Percentiles rank a stretch among this genome's conserved stretches.
These are phyloP conservation scores for Lentinula lateritia DNA, from an alignment of 768 basidiomycete species.

Conservation along the genomic window DNA sequence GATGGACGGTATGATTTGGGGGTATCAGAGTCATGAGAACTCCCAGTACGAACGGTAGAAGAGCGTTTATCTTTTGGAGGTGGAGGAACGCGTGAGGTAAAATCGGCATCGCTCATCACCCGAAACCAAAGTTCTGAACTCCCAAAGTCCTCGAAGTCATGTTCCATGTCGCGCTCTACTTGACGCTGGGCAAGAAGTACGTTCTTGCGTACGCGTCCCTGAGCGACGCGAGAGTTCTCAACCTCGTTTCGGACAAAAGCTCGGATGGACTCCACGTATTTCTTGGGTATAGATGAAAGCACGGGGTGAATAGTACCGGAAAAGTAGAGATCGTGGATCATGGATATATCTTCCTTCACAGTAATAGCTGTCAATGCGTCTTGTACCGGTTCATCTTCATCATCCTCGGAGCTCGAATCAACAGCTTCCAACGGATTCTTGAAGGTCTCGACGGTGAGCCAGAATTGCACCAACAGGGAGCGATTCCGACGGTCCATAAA, in stretches of 20 bases:
- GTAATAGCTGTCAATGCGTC: constrained; percentile 53
- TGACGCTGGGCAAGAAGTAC: constrained; percentile 83
- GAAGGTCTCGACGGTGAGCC: constrained; percentile 96
- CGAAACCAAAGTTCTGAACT: constrained; percentile 91
- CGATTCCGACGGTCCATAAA: constrained; percentile 91
- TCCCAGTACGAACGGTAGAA: constrained; percentile 10
- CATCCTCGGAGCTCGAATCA: constrained; percentile 64
- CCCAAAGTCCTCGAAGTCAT: constrained; percentile 87
- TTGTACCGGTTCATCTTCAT: constrained; percentile 49
- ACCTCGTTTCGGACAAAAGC: constrained; percentile 53
- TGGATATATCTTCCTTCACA: constrained; percentile 79
- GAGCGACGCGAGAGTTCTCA: constrained; percentile 32
- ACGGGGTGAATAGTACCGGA: constrained; percentile 53
- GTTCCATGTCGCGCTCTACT: constrained; percentile 85
- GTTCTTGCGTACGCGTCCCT: constrained; percentile 62
- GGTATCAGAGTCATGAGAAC: constrained; percentile 7
- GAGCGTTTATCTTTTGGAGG: constrained; percentile 9
- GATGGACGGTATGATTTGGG: constrained; percentile 14
- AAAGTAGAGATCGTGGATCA: constrained; percentile 90
- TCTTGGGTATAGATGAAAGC: constrained; percentile 59
- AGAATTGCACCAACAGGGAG: constrained; percentile 89
- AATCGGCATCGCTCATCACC: constrained; percentile 67
- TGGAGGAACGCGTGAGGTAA: constrained; percentile 18
- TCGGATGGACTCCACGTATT: constrained; percentile 66
- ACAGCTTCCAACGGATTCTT: constrained; percentile 91